Evolutionary conservation across 331 rosid species (phyloP), one percentile per base, ranked within the genome.

Genomic region (Acacia concinna): DNA sequence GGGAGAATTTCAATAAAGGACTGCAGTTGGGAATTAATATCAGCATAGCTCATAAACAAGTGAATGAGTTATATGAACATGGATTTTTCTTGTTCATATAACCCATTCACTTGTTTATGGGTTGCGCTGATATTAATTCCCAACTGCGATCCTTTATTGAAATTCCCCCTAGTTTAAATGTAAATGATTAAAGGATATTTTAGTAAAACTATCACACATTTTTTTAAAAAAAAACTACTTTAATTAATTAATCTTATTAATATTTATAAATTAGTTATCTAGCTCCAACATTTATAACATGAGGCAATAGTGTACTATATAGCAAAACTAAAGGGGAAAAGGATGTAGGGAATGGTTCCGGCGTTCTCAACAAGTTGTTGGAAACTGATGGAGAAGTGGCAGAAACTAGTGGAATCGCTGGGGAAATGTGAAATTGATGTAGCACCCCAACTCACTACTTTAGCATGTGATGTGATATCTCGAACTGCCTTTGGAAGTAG

Each of bases 401-500:
- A 68, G 25, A 64, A 73, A 2, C 67, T 82, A 20, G 68, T 62
- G n/a, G 78, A 76, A 35, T 7, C 3, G 17, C 18, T 81, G 69
- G 81, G 73, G 52, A 78, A 77, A 23, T 70, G 34, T 43, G 93
- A 87, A 77, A 12, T 89, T 4, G 88, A 89, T 52, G 88, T 81
- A 17, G 79, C 62, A 56, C 60, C 79, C 2, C 86, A 85, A 46
- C 77, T 89, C 5, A 56, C 66, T 8, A 57, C 44, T 70, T 78
- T 87, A 2, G 49, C 86, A 0, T 52, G 82, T 3, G 93, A 89
- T 65, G 70, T 85, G 34, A 81, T 84, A 37, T 75, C 90, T 59
- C 63, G 84, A 64, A 79, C 87, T 25, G 87, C 89, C 30, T 89
- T 83, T 37, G 90, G 90, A 73, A 87, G 84, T 74, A 85, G 74